Percentiles rank a stretch among this genome's conserved stretches.
phyloP scores from a whole-genome alignment of 441 rosid genomes.

The Populus trichocarpa region DNA sequence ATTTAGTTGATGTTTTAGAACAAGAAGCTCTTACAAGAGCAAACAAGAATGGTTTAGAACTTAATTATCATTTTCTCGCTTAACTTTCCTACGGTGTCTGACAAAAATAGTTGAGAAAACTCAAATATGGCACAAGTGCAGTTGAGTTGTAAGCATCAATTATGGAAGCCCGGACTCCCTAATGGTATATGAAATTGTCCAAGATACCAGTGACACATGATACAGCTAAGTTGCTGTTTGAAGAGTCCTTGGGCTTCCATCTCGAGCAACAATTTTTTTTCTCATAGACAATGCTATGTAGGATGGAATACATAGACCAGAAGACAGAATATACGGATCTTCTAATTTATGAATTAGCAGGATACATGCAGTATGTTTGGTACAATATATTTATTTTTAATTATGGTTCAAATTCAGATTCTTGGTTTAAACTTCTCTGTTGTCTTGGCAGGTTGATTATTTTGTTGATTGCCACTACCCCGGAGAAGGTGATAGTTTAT shows the following conservation, averaged over 20 bases:
- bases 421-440: neutral
- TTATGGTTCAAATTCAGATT: neutral
- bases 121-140: neutral
- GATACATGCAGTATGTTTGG: no score
- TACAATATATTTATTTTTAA: neutral
- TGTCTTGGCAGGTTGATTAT: constrained; percentile 70
- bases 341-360: neutral
- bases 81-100: neutral
- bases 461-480: constrained; percentile 81
- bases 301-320: neutral
- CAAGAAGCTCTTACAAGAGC: neutral
- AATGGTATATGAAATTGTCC: neutral
- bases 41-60: neutral
- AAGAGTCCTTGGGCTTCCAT: neutral
- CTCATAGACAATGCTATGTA: neutral
- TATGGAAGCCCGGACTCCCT: neutral
- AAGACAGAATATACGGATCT: neutral
- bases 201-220: neutral
- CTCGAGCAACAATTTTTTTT: neutral
- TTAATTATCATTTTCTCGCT: neutral
- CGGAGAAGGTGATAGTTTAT: constrained; percentile 57
- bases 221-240: neutral
- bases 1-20: neutral
- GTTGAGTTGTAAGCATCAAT: neutral
- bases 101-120: neutral